phyloP scores from a whole-genome alignment of 345 rosid genomes.

The Sonneratia alba region DNA sequence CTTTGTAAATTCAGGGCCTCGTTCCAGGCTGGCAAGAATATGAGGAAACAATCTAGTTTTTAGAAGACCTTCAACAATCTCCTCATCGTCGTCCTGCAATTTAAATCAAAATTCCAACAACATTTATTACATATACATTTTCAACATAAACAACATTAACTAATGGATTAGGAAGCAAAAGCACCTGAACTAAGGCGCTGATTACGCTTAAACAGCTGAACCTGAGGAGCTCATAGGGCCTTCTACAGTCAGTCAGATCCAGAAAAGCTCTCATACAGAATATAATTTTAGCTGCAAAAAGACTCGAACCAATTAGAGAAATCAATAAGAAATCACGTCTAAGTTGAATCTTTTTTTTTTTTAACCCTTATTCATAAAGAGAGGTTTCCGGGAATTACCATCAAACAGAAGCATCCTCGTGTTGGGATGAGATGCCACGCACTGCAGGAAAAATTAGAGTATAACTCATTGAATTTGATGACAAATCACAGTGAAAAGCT shows the following conservation, averaged over 20 bases:
- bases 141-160: too few species aligned
- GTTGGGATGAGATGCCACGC: slow-evolving; percentile 45
- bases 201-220: slow-evolving; percentile 56
- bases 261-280: slow-evolving; percentile 42
- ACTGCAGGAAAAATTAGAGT: slow-evolving; percentile 19
- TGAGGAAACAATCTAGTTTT: slow-evolving; percentile 29
- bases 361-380: too few species aligned
- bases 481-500: too few species aligned
- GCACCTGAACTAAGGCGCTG: slow-evolving; percentile 26
- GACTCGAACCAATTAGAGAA: not conserved
- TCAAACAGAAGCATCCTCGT: slow-evolving; percentile 30
- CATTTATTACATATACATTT: too few species aligned
- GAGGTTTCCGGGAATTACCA: slow-evolving; percentile 22
- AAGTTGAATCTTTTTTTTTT: too few species aligned
- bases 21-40: slow-evolving; percentile 41
- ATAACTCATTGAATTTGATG: too few species aligned
- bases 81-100: slow-evolving; percentile 31
- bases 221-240: slow-evolving; percentile 40
- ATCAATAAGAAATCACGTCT: not conserved
- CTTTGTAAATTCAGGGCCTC: slow-evolving; percentile 31
- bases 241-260: slow-evolving; percentile 19
- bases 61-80: slow-evolving; percentile 33
- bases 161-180: slow-evolving; percentile 28
- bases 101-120: too few species aligned
- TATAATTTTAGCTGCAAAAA: slow-evolving; percentile 38